phyloP scores from a whole-genome alignment of 106 monocot species.

The Vanilla planifolia region DNA sequence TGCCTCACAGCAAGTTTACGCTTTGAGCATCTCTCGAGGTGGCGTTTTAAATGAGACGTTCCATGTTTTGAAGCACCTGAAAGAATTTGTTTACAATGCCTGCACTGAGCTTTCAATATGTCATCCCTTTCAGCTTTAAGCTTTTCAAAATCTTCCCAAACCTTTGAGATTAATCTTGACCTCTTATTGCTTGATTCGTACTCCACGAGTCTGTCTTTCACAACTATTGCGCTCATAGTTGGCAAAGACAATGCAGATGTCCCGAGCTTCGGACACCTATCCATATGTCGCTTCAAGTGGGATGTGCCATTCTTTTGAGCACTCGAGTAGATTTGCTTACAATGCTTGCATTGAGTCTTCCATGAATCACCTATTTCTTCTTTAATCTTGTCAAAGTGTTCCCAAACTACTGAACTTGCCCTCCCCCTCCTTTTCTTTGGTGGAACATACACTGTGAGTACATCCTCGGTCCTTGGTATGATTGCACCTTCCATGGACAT shows the following conservation, averaged over 20 bases:
- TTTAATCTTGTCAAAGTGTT: slow-evolving; percentile 10
- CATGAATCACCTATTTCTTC: slow-evolving; percentile 6
- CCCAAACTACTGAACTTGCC: slow-evolving; percentile 9
- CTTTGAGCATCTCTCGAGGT: slow-evolving; percentile 7
- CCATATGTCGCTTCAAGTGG: slow-evolving; percentile 10
- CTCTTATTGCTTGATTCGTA: slow-evolving; percentile 4
- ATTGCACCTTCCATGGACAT: slow-evolving; percentile 10
- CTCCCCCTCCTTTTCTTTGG: slow-evolving; percentile 8
- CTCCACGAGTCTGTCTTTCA: background rate
- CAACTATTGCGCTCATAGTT: background rate
- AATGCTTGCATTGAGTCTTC: slow-evolving; percentile 15
- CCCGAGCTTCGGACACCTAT: slow-evolving; percentile 1
- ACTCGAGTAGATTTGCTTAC: slow-evolving; percentile 8
- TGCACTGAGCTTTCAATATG: slow-evolving; percentile 7
- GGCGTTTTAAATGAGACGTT: slow-evolving; percentile 12
- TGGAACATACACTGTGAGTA: background rate
- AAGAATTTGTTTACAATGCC: slow-evolving; percentile 8
- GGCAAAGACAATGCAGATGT: slow-evolving; percentile 2
- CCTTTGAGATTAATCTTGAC: slow-evolving; percentile 5
- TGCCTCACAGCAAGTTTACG: background rate
- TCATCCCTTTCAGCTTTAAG: slow-evolving; percentile 14
- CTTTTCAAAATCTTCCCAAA: slow-evolving; percentile 13
- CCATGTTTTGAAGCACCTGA: slow-evolving; percentile 8
- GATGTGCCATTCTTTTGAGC: slow-evolving; percentile 14
- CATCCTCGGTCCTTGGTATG: slow-evolving; percentile 2